phyloP scores from a whole-genome alignment of 139 green algal genomes.

The Micractinium conductrix region DNA sequence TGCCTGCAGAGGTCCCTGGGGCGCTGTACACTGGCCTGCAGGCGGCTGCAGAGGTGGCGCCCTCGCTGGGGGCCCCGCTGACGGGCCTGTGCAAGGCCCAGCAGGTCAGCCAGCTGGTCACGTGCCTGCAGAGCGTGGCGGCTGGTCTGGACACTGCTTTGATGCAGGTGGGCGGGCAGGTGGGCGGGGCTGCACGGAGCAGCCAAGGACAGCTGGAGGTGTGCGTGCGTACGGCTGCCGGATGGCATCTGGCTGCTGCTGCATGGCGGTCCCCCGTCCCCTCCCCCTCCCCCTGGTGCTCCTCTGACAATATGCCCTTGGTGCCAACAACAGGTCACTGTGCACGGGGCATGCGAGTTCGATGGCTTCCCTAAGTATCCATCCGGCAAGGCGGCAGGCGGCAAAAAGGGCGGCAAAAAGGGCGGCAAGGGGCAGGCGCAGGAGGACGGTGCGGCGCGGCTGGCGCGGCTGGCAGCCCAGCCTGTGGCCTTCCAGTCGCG shows the following conservation, averaged over 20 bases:
- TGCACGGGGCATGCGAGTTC: background rate
- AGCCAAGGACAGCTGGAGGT: no score
- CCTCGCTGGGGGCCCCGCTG: background rate
- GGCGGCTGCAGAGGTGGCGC: background rate
- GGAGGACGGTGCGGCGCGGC: background rate
- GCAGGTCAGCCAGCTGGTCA: background rate
- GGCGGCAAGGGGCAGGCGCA: no score
- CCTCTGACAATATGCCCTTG: background rate
- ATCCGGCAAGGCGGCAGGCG: background rate
- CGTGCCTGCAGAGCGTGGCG: background rate
- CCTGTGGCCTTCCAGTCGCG: background rate
- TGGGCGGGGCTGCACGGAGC: no score
- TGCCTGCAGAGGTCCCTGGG: constrained; percentile 10
- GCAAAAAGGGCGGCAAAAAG: background rate
- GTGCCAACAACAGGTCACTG: background rate
- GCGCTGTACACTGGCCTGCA: constrained; percentile 25
- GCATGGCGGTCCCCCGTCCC: background rate
- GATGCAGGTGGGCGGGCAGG: background rate
- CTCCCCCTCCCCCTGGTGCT: background rate
- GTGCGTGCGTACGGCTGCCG: background rate
- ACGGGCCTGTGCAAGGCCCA: background rate
- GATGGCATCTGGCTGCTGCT: background rate
- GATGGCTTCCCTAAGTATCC: background rate
- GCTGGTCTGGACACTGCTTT: background rate
- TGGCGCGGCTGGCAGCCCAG: background rate